phyloP scores from a whole-genome alignment of 768 basidiomycete species.

The Xerocomellus amylosporus region DNA sequence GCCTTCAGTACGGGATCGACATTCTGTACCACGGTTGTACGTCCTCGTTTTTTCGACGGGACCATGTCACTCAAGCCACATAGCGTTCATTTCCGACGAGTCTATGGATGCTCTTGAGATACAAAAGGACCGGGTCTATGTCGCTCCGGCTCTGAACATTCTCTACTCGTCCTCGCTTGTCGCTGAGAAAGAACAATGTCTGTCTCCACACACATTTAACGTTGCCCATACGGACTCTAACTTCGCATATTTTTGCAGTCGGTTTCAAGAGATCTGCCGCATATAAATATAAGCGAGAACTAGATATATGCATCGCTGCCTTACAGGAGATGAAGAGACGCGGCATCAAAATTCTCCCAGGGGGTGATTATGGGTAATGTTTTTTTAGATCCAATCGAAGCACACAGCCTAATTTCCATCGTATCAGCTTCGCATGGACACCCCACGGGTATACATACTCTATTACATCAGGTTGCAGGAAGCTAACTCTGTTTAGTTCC shows the following conservation, averaged over 20 bases:
- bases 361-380: conserved; percentile 37
- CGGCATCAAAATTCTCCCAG: conserved; percentile 36
- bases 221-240: not conserved
- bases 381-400: not conserved
- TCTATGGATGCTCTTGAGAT: conserved; percentile 36
- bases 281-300: conserved; percentile 29
- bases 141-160: conserved; percentile 34
- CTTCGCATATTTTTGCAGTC: conserved; percentile 2
- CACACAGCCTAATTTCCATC: not conserved
- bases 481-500: conserved; percentile 21
- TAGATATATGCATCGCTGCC: conserved; percentile 33
- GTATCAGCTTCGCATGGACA: conserved; percentile 29
- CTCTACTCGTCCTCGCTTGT: conserved; percentile 26
- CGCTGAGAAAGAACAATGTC: conserved; percentile 28
- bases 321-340: conserved; percentile 37
- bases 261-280: conserved; percentile 19
- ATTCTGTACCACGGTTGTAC: conserved; percentile 30
- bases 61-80: conserved; percentile 7
- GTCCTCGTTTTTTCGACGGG: not conserved
- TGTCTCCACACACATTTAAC: not conserved
- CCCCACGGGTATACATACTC: conserved; percentile 26
- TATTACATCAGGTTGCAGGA: not conserved
- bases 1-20: conserved; percentile 36
- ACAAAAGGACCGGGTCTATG: conserved; percentile 35
- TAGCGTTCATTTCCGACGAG: conserved; percentile 36